Evolutionary conservation across 164 flowering plant genomes (phyloP), one percentile per base, ranked within the genome.

Genomic region (Stephania yunnanensis): DNA sequence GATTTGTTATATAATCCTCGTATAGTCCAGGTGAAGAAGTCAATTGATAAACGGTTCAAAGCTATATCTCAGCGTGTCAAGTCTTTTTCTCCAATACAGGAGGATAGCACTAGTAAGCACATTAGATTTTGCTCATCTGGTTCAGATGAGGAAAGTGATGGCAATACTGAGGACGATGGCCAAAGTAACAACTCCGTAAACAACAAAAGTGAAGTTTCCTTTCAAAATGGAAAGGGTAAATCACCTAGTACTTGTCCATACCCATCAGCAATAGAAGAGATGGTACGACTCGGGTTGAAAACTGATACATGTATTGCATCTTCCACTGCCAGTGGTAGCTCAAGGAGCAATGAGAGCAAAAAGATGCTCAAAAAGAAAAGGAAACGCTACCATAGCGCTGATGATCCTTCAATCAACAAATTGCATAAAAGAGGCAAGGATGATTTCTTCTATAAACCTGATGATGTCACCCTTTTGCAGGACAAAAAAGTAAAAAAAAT

Each of bases 211-310:
- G 79, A 76, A 15, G n/a, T 70, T 53, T 74, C 86, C 68, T 81
- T 78, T 61, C 78, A 78, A 76, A 81, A 69, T 70, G 53, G 17
- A 2, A 80, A 71, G 72, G 95, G 89, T 53, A 83, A 75, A 69
- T 73, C 83, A 75, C 80, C 80, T 46, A 89, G 87, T 79, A 87
- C 85, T 80, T 93, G 99, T 79, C 99, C 99, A 70, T 93, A 93
- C 74, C 99, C 98, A 22, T 93, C 98, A 29, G 92, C 83, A 53
- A 76, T 74, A 69, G 99, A 95, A 82, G 99, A 95, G 83, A 89
- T 78, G 85, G 72, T 76, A 55, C 85, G 97, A 42, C 90, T 93
- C 76, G 94, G 97, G 22, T 78, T 91, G 79, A 87, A 78, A 79
- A 78, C 30, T 80, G 89, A 84, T 72, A 77, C 55, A 36, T 80